Percentiles rank a stretch among this genome's conserved stretches.
phyloP scores from a whole-genome alignment of 495 filamentous ascomycete genomes.

The Xylaria nigripes region DNA sequence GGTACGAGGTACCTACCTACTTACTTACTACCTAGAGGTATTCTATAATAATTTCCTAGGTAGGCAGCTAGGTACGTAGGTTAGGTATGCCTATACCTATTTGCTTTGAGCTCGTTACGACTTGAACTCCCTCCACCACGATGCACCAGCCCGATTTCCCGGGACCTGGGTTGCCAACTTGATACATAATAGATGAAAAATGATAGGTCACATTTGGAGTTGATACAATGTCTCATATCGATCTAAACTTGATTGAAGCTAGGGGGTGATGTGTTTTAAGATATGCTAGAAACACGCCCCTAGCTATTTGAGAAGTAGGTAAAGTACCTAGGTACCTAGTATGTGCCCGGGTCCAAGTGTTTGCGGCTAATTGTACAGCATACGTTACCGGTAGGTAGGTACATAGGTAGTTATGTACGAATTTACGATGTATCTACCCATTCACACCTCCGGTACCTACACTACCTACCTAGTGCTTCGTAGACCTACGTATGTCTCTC shows the following conservation, averaged over 20 bases:
- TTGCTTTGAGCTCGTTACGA: too few relatives aligned
- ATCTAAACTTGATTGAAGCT: conserved; percentile 4
- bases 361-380: too few relatives aligned
- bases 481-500: too few relatives aligned
- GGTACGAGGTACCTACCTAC: background rate
- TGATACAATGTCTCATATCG: conserved; percentile 5
- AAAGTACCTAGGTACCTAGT: conserved; percentile 1
- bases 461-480: too few relatives aligned
- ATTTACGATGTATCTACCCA: too few relatives aligned
- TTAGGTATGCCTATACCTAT: background rate
- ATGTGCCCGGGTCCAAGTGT: background rate
- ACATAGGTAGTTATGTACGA: too few relatives aligned
- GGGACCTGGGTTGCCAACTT: conserved; percentile 12
- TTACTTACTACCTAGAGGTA: background rate
- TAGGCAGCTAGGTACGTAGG: background rate
- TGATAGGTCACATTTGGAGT: conserved; percentile 6
- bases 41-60: background rate
- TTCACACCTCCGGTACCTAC: too few relatives aligned
- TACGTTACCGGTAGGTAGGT: too few relatives aligned
- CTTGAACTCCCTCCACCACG: conserved; percentile 4
- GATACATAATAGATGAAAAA: background rate
- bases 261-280: background rate
- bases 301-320: too few relatives aligned
- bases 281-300: background rate
- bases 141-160: conserved; percentile 12